These are phyloP conservation scores for apple (Malus domestica) DNA, from an alignment of 306 rosid genomes.

Conservation along the genomic window ASM211411v1 NC_041804.1:28642001-28642500, in stretches of 20 bases:
- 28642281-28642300: constrained; percentile 3
- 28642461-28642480: neutral
- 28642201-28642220: constrained; percentile 38
- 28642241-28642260: neutral
- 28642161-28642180: constrained; percentile 50
- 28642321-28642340: constrained; percentile 53
- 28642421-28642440: constrained; percentile 27
- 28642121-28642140: constrained; percentile 43
- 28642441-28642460: neutral
- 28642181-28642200: constrained; percentile 72
- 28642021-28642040: constrained; percentile 46
- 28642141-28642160: constrained; percentile 57
- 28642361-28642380: constrained; percentile 57
- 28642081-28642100: constrained; percentile 71
- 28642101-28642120: constrained; percentile 55
- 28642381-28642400: constrained; percentile 55
- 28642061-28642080: constrained; percentile 67
- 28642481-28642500: neutral
- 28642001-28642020: constrained; percentile 53
- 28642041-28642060: constrained; percentile 67
- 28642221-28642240: neutral
- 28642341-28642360: constrained; percentile 42
- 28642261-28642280: neutral
- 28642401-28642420: constrained; percentile 68
- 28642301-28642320: constrained; percentile 46